Evolutionary conservation across 169 alveolate species (phyloP).

Genomic region (Theileria luwenshuni): DNA sequence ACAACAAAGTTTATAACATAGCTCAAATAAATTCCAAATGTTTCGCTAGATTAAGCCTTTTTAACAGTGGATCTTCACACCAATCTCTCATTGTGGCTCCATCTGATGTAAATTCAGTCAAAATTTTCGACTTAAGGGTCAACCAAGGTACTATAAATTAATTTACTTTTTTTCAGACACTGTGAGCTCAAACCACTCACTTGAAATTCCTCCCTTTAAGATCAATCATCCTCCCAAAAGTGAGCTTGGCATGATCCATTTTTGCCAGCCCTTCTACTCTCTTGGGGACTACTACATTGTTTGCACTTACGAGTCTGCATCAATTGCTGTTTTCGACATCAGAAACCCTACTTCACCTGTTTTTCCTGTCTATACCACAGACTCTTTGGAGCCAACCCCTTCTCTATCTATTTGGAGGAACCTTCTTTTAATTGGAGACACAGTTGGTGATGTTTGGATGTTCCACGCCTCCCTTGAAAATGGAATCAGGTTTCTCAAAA

Average conservation of each 20-base stretch:
- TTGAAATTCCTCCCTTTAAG: constrained; percentile 14
- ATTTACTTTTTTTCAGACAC: background rate
- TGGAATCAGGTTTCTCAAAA: constrained; percentile 13
- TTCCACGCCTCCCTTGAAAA: constrained; percentile 23
- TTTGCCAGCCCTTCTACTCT: constrained; percentile 27
- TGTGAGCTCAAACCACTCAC: background rate
- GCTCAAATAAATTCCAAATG: constrained; percentile 2
- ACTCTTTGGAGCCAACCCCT: constrained; percentile 41
- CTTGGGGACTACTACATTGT: constrained; percentile 18
- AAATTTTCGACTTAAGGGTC: constrained; percentile 26
- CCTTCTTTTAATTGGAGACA: constrained; percentile 60
- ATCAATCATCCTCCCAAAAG: background rate
- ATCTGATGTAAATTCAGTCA: constrained; percentile 2
- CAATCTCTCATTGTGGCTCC: constrained; percentile 18
- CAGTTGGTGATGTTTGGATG: constrained; percentile 48
- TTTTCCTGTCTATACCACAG: background rate
- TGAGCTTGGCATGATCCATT: constrained; percentile 57
- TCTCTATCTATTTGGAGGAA: constrained; percentile 44
- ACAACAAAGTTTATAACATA: background rate
- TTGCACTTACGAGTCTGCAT: constrained; percentile 55
- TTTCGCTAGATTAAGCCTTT: constrained; percentile 24
- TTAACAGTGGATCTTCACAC: constrained; percentile 10
- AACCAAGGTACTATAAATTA: background rate
- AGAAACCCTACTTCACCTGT: constrained; percentile 24
- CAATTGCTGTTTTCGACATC: constrained; percentile 44